These are phyloP conservation scores for Mycena leptocephala DNA, from an alignment of 768 basidiomycete genomes.

Conservation along the genomic window DNA sequence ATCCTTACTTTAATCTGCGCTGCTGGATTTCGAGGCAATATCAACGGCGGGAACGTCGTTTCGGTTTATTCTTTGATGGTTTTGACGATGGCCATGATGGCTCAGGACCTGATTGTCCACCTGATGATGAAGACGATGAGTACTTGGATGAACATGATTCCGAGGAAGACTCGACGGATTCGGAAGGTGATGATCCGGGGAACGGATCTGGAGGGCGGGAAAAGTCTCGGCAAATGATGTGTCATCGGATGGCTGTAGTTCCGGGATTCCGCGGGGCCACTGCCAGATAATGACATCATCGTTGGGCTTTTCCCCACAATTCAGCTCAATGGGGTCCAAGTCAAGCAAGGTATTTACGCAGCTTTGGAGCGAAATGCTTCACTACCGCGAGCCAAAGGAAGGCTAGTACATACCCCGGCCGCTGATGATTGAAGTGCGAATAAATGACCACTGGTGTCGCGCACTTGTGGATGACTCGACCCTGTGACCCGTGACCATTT, in stretches of 20 bases:
- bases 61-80: too few relatives aligned
- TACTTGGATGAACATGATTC: background rate
- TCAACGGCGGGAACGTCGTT: too few relatives aligned
- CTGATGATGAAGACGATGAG: background rate
- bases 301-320: too few relatives aligned
- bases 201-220: background rate
- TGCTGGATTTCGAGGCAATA: too few relatives aligned
- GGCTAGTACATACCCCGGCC: background rate
- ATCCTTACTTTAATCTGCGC: background rate
- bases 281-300: too few relatives aligned
- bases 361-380: too few relatives aligned
- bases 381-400: background rate
- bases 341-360: background rate
- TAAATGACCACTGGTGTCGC: slow-evolving; percentile 48
- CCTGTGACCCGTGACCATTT: too few relatives aligned
- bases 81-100: too few relatives aligned
- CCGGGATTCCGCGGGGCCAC: too few relatives aligned
- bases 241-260: too few relatives aligned
- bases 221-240: too few relatives aligned
- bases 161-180: background rate
- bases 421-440: slow-evolving; percentile 37
- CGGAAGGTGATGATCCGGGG: background rate
- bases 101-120: too few relatives aligned
- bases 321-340: background rate
- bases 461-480: slow-evolving; percentile 55